Evolutionary conservation across 2,329 filamentous ascomycete genomes (phyloP).

Genomic region (Dryadomyces quercus-mongolicae): DNA sequence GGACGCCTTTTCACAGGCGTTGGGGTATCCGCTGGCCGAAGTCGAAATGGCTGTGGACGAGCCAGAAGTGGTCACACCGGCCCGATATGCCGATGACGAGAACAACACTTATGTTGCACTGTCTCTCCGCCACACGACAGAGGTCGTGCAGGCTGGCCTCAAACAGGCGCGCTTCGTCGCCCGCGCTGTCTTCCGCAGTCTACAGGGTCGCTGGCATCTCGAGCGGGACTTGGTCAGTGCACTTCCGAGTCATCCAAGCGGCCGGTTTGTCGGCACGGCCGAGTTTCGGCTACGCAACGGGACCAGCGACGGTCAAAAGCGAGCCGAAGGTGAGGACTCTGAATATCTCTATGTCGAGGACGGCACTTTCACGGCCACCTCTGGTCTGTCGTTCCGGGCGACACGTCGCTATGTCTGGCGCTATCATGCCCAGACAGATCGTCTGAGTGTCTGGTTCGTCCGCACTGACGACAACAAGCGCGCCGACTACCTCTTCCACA

Average conservation of each 20-base stretch:
- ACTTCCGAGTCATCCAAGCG: slow-evolving; percentile 47
- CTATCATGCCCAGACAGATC: slow-evolving; percentile 48
- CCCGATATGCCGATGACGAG: slow-evolving; percentile 30
- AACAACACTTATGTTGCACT: slow-evolving; percentile 16
- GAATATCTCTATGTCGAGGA: slow-evolving; percentile 62
- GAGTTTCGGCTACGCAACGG: slow-evolving; percentile 50
- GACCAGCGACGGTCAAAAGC: slow-evolving; percentile 34
- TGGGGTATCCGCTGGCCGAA: slow-evolving; percentile 36
- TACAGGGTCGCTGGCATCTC: slow-evolving; percentile 59
- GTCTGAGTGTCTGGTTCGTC: slow-evolving; percentile 62
- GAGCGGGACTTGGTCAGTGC: slow-evolving; percentile 42
- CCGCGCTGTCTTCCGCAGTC: slow-evolving; percentile 54
- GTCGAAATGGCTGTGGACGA: slow-evolving; percentile 8
- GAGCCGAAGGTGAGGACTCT: slow-evolving; percentile 10
- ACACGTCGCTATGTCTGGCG: slow-evolving; percentile 61
- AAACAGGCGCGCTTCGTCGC: slow-evolving; percentile 42
- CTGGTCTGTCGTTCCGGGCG: slow-evolving; percentile 40
- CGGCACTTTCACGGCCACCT: slow-evolving; percentile 47
- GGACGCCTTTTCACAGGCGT: slow-evolving; percentile 52
- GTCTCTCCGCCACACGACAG: slow-evolving; percentile 34
- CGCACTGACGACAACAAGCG: slow-evolving; percentile 47
- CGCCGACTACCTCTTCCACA: slow-evolving; percentile 65
- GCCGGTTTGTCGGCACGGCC: slow-evolving; percentile 52
- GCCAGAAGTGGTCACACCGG: slow-evolving; percentile 41
- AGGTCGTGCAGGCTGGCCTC: slow-evolving; percentile 27